Conservation (phyloP, 129 eudicot genomes). For the Solidago caesia region DNA sequence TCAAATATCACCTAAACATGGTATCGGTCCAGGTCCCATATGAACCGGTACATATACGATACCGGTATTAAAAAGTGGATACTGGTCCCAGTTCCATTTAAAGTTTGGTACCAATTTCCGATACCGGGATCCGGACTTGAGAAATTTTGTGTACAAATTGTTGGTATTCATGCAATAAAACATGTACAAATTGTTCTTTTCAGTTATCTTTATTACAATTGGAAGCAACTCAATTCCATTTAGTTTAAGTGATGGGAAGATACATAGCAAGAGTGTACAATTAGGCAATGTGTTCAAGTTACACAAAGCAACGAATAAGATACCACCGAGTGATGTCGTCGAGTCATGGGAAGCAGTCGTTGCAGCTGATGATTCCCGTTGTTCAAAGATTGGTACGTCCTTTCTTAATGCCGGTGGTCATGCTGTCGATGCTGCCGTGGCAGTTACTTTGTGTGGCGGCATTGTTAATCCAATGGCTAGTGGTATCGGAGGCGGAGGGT, state of each 20-base stretch:
- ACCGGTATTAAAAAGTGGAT: no score
- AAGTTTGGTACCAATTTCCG: no score
- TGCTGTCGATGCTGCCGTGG: constrained; percentile 90
- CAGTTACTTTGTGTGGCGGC: constrained; percentile 72
- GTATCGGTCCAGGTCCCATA: no score
- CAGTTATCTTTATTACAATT: constrained; percentile 33
- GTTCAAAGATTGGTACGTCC: constrained; percentile 68
- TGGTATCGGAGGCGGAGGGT: constrained; percentile 88
- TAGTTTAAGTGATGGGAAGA: constrained; percentile 10
- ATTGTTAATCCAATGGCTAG: constrained; percentile 78
- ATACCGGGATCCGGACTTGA: no score
- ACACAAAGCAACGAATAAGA: no score
- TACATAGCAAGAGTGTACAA: neutral
- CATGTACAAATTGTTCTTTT: neutral
- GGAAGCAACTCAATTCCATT: constrained; percentile 20
- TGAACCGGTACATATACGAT: no score
- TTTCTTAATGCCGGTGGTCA: constrained; percentile 67
- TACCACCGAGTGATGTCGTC: constrained; percentile 22
- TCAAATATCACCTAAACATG: no score
- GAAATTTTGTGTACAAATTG: neutral
- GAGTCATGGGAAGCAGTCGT: constrained; percentile 68
- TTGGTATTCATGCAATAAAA: neutral
- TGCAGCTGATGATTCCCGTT: constrained; percentile 87
- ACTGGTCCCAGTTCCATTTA: no score
- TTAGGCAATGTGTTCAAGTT: no score